Evolutionary conservation across 1,284 basidiomycete genomes (phyloP).

Genomic region (Phenoliferia sp.): DNA sequence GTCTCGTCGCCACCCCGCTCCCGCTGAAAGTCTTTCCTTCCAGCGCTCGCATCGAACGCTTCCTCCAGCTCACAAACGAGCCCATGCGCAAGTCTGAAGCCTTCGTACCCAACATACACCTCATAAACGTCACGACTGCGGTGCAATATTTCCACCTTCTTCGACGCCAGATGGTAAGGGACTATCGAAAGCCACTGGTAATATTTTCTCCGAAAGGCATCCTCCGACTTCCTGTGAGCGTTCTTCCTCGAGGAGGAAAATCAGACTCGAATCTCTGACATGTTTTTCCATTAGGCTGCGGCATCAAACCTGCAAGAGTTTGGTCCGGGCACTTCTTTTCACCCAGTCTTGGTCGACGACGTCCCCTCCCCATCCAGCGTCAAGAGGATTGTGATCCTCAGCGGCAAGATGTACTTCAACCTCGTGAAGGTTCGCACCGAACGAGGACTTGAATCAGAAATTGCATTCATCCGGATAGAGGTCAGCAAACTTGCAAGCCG

Average conservation of each 20-base stretch:
- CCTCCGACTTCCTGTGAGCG: constrained; percentile 66
- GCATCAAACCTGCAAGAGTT: constrained; percentile 65
- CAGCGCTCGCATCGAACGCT: constrained; percentile 71
- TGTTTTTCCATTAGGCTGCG: constrained; percentile 55
- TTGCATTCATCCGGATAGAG: constrained; percentile 71
- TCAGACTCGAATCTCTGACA: background rate
- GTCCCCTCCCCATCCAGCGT: constrained; percentile 47
- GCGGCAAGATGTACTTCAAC: constrained; percentile 84
- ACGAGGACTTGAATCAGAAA: constrained; percentile 48
- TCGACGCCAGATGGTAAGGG: constrained; percentile 71
- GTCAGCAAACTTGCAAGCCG: constrained; percentile 1
- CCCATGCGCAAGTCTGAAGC: constrained; percentile 42
- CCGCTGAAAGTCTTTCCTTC: constrained; percentile 48
- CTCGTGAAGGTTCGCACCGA: constrained; percentile 62
- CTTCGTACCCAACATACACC: constrained; percentile 61
- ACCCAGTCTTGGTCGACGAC: constrained; percentile 57
- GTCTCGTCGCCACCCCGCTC: background rate
- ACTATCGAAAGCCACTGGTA: constrained; percentile 77
- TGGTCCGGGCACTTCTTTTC: constrained; percentile 59
- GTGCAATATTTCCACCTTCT: constrained; percentile 86
- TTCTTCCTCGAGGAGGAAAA: background rate
- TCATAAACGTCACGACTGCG: constrained; percentile 78
- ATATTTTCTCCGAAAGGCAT: constrained; percentile 78
- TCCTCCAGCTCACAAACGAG: constrained; percentile 69
- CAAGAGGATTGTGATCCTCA: constrained; percentile 46